Evolutionary conservation across 768 basidiomycete species (phyloP).

Genomic region (Pleurotus ostreatus): DNA sequence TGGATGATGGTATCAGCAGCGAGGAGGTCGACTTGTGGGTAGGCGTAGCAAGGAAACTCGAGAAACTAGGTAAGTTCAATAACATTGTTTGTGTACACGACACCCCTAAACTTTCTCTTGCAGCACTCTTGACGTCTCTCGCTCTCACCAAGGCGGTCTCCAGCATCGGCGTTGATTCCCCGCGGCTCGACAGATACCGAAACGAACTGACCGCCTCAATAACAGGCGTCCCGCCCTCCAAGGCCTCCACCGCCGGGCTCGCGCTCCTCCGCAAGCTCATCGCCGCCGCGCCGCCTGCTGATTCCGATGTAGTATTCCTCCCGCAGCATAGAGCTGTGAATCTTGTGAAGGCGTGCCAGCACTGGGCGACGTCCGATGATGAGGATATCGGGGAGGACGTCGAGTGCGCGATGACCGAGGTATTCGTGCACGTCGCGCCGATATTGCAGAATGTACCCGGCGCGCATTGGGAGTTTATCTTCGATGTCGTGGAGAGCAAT

Average conservation of each 20-base stretch:
- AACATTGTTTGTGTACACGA: neutral
- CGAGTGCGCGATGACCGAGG: conserved; percentile 69
- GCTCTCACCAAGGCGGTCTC: conserved; percentile 63
- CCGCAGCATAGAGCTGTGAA: conserved; percentile 84
- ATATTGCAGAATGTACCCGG: conserved; percentile 86
- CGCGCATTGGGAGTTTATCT: conserved; percentile 89
- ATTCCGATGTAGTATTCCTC: conserved; percentile 80
- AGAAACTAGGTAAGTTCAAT: conserved; percentile 50
- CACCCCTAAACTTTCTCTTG: neutral
- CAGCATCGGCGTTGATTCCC: conserved; percentile 60
- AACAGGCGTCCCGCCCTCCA: conserved; percentile 56
- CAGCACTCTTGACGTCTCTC: conserved; percentile 70
- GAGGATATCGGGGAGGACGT: conserved; percentile 74
- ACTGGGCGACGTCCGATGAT: conserved; percentile 64
- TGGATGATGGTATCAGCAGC: conserved; percentile 49
- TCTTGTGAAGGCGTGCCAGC: conserved; percentile 76
- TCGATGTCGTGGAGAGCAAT: conserved; percentile 84
- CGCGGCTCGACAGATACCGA: conserved; percentile 72
- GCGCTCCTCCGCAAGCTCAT: conserved; percentile 62
- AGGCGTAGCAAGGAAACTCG: conserved; percentile 56
- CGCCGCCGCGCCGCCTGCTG: conserved; percentile 70
- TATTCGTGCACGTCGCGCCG: conserved; percentile 77
- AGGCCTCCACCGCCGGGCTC: conserved; percentile 70
- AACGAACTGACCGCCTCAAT: conserved; percentile 88
- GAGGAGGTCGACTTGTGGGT: conserved; percentile 80